Conservation (phyloP, 75 land plant species). For the Ceratopteris richardii region DNA sequence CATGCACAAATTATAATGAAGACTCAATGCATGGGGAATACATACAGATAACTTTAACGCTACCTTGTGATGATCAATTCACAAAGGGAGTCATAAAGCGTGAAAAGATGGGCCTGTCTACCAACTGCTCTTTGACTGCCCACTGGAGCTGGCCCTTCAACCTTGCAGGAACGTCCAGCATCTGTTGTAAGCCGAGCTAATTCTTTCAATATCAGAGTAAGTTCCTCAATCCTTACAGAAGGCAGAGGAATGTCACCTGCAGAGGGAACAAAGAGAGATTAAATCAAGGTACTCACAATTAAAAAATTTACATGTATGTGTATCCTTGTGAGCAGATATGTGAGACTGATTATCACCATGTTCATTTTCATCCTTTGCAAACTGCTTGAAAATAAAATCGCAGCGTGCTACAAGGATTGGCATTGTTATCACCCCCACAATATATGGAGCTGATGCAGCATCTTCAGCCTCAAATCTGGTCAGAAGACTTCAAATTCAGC, state of each 20-base stretch:
- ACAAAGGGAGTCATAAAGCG: slow-evolving; percentile 69
- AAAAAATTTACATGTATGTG: not conserved
- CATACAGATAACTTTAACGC: too few relatives aligned
- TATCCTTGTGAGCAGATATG: not conserved
- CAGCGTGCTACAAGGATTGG: slow-evolving; percentile 60
- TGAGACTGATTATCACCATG: slow-evolving; percentile 48
- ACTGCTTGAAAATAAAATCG: slow-evolving; percentile 54
- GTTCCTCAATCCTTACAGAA: slow-evolving; percentile 55
- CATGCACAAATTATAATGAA: too few relatives aligned
- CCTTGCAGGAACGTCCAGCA: slow-evolving; percentile 54
- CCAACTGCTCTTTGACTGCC: slow-evolving; percentile 13
- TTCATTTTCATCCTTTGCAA: slow-evolving; percentile 62
- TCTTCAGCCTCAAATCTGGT: not conserved
- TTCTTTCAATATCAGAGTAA: slow-evolving; percentile 57
- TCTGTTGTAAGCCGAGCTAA: slow-evolving; percentile 63
- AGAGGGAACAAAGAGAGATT: slow-evolving; percentile 6
- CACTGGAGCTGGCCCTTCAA: slow-evolving; percentile 28
- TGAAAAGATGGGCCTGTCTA: slow-evolving; percentile 52
- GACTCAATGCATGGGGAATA: too few relatives aligned
- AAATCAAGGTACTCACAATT: not conserved
- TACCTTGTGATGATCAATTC: slow-evolving; percentile 50
- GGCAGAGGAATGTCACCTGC: slow-evolving; percentile 69
- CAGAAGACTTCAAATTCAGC: too few relatives aligned
- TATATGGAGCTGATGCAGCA: slow-evolving; percentile 12
- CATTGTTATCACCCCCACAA: slow-evolving; percentile 69